Conservation (phyloP, 1,284 basidiomycete species). For the Trametes polyzona region DNA sequence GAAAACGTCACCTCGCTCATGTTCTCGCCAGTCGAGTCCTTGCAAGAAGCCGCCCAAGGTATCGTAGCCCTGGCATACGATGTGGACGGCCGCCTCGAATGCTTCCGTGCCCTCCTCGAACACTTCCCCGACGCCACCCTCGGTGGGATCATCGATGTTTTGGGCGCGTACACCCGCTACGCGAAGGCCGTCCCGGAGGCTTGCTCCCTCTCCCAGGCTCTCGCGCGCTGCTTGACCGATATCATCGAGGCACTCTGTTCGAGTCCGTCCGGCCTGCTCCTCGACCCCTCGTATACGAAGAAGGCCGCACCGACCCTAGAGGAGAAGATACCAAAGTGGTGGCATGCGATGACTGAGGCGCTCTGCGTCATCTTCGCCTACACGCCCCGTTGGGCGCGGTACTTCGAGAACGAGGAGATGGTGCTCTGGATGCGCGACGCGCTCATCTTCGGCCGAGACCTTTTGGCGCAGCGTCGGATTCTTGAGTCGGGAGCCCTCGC, state of each 20-base stretch:
- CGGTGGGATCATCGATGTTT: conserved; percentile 68
- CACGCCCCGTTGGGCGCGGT: conserved; percentile 81
- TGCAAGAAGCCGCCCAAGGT: conserved; percentile 76
- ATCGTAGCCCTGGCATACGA: conserved; percentile 84
- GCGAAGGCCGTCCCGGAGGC: conserved; percentile 78
- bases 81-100: conserved; percentile 84
- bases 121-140: conserved; percentile 68
- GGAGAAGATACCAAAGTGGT: conserved; percentile 69
- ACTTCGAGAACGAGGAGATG: conserved; percentile 84
- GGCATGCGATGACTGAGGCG: conserved; percentile 82
- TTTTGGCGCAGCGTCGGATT: conserved; percentile 78
- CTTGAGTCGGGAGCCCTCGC: conserved; percentile 72
- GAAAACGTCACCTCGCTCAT: conserved; percentile 68
- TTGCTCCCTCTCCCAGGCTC: conserved; percentile 81
- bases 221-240: conserved; percentile 91
- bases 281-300: conserved; percentile 58
- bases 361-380: conserved; percentile 83
- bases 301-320: conserved; percentile 49
- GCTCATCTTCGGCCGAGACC: conserved; percentile 85
- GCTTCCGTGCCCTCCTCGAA: conserved; percentile 77
- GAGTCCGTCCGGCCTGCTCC: conserved; percentile 69
- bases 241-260: conserved; percentile 87
- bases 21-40: conserved; percentile 77
- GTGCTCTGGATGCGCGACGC: conserved; percentile 97
- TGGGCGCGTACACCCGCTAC: conserved; percentile 67